Conservation (phyloP, 371 early-diverging fungal species). For the Coemansia sp. region DNA sequence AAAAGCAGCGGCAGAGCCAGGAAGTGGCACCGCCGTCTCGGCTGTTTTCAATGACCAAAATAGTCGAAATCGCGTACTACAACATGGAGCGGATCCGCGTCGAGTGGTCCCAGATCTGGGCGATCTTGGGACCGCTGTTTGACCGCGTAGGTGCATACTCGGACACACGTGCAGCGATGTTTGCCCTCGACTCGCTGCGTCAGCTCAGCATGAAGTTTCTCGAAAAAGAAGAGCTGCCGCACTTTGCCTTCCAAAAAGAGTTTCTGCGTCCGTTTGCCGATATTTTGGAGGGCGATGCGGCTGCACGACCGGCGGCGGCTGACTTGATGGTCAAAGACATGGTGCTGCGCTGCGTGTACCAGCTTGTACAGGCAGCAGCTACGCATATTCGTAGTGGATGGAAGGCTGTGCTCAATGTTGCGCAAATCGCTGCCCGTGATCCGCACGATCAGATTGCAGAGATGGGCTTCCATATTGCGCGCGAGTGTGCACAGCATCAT, state of each 20-base stretch:
- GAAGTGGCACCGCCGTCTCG: conserved; percentile 54
- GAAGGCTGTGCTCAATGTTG: conserved; percentile 84
- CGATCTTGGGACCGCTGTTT: conserved; percentile 86
- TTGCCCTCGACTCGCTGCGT: conserved; percentile 88
- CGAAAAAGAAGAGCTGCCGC: conserved; percentile 89
- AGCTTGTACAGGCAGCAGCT: conserved; percentile 79
- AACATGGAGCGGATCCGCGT: conserved; percentile 96
- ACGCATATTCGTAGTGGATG: conserved; percentile 84
- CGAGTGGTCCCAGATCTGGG: conserved; percentile 96
- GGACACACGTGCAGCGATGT: conserved; percentile 82
- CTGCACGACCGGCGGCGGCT: neutral
- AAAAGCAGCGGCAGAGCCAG: neutral
- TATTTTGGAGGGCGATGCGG: conserved; percentile 63
- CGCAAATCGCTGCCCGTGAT: conserved; percentile 77
- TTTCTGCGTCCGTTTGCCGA: conserved; percentile 89
- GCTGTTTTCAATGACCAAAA: conserved; percentile 87
- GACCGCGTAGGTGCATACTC: conserved; percentile 88
- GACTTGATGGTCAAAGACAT: conserved; percentile 85
- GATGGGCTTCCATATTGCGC: conserved; percentile 50
- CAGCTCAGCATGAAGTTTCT: conserved; percentile 94
- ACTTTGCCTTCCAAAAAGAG: conserved; percentile 95
- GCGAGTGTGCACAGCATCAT: conserved; percentile 43
- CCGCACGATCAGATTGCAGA: conserved; percentile 55
- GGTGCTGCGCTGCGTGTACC: conserved; percentile 84
- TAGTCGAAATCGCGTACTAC: conserved; percentile 93